Base-by-base conservation (phyloP, 306 rosid species). In the Fragaria vesca region DNA sequence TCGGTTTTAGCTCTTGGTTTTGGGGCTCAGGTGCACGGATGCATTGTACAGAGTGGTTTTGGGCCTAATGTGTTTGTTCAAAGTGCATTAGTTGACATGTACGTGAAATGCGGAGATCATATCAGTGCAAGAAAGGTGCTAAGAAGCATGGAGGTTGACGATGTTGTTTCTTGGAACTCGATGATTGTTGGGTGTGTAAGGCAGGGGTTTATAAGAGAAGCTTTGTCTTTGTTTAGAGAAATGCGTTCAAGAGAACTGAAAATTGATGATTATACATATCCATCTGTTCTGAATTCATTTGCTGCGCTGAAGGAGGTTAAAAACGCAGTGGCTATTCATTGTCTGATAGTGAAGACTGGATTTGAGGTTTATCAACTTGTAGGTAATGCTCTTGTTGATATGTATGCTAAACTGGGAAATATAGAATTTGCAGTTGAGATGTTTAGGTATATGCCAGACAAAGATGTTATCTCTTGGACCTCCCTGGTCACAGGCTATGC, bases 391-490 rank as follows among this genome's bases (percentile, higher is more conserved):
- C 92, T 94, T 69, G 89, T 94, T 61, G 97, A 91, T 83, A 89
- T 87, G 92, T 92, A 94, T 83, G 91, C 95, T 72, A 94, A 92
- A 81, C 88, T 77, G 36, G 86, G 88, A 79, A 77, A 85, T 78
- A 72, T 91, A 69, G 80, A 48, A 78, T 79, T 68, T 58, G 97
- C 97, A 66, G 78, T 78, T 76, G 77, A 86, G 72, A 90, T 89
- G 43, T 94, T 92, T 81, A 75, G 76, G 85, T 74, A 74, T 50
- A 88, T 91, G 79, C 52, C 70, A 43, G 89, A 86, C 77, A 95
- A 86, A 87, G 98, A 92, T 81, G 95, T 95, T 55, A 86, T 95
- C 82, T 89, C 97, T 32, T 92, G 98, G 98, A 92, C 98, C 60
- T 89, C 97, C 80, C 88, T 92, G 55, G 92, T 91, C 62, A 88